A percentile compares a stretch with the other conserved stretches of the same genome.
These are phyloP conservation scores for Neofusicoccum laricinum DNA, from an alignment of 2,329 filamentous ascomycete species.

Conservation along the genomic window DNA sequence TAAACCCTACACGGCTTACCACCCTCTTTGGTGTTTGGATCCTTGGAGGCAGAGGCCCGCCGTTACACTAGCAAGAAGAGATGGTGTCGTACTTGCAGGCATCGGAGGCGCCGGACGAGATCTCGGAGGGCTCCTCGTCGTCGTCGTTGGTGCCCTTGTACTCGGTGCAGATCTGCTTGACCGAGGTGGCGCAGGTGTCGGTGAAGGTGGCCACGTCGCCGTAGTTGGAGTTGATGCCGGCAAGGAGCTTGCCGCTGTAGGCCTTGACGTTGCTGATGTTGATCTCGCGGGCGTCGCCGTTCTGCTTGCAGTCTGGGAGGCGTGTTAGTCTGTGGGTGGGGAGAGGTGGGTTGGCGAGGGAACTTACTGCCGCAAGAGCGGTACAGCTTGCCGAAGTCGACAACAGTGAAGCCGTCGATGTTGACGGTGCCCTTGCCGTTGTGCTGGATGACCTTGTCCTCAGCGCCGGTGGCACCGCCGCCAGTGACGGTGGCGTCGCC, in stretches of 20 bases:
- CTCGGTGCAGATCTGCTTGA: slow-evolving; percentile 34
- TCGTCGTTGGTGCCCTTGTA: slow-evolving; percentile 33
- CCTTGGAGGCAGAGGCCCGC: no score
- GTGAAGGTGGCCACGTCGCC: slow-evolving; percentile 32
- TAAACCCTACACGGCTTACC: no score
- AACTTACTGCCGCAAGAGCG: slow-evolving; percentile 24
- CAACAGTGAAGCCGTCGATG: slow-evolving; percentile 29
- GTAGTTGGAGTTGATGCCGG: slow-evolving; percentile 37
- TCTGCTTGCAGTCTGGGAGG: slow-evolving; percentile 42
- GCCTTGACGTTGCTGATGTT: slow-evolving; percentile 4
- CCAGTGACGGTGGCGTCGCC: slow-evolving; percentile 27
- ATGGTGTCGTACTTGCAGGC: slow-evolving; percentile 27
- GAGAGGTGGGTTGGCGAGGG: neutral
- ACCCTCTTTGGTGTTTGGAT: no score
- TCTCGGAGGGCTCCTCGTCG: slow-evolving; percentile 31
- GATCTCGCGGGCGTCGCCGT: slow-evolving; percentile 39
- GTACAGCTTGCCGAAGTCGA: slow-evolving; percentile 29
- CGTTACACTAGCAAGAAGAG: slow-evolving; percentile 4
- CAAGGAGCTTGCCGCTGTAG: slow-evolving; percentile 18
- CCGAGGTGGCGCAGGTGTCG: slow-evolving; percentile 24
- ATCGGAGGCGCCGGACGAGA: slow-evolving; percentile 28
- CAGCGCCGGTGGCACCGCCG: slow-evolving; percentile 26
- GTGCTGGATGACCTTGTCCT: slow-evolving; percentile 33
- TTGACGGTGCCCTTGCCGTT: slow-evolving; percentile 31
- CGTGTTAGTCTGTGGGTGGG: slow-evolving; percentile 36